phyloP scores from a whole-genome alignment of 345 rosid genomes.

The Kandelia obovata region DNA sequence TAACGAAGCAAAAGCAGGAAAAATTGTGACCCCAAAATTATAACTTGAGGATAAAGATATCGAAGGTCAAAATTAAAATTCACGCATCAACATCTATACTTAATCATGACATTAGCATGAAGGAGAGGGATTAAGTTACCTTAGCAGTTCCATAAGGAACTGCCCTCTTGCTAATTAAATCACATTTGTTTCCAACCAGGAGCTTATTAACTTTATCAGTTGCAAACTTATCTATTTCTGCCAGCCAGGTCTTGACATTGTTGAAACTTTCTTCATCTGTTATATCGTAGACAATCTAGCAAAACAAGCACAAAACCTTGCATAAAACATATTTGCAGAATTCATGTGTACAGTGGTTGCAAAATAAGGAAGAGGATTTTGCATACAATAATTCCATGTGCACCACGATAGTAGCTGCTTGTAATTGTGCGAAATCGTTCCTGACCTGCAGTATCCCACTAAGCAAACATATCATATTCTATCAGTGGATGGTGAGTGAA shows the following conservation, averaged over 20 bases:
- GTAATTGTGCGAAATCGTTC: slow-evolving; percentile 94
- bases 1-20: neutral
- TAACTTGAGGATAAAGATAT: neutral
- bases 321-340: neutral
- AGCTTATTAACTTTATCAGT: slow-evolving; percentile 75
- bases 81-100: neutral
- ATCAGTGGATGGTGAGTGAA: neutral
- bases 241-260: slow-evolving; percentile 75
- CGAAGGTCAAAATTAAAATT: too few relatives aligned
- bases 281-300: slow-evolving; percentile 73
- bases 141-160: slow-evolving; percentile 75
- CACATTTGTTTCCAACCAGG: slow-evolving; percentile 67
- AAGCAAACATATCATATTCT: neutral
- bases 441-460: slow-evolving; percentile 99
- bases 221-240: slow-evolving; percentile 70
- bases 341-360: slow-evolving; percentile 11
- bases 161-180: slow-evolving; percentile 59
- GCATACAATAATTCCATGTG: slow-evolving; percentile 81
- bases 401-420: slow-evolving; percentile 96
- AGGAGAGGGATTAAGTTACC: slow-evolving; percentile 30
- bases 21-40: neutral
- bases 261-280: slow-evolving; percentile 79
- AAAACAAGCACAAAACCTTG: neutral
- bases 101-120: neutral
- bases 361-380: neutral